Evolutionary conservation across 805 yeast genomes (phyloP).

Genomic region (Priceomyces haplophilus): DNA sequence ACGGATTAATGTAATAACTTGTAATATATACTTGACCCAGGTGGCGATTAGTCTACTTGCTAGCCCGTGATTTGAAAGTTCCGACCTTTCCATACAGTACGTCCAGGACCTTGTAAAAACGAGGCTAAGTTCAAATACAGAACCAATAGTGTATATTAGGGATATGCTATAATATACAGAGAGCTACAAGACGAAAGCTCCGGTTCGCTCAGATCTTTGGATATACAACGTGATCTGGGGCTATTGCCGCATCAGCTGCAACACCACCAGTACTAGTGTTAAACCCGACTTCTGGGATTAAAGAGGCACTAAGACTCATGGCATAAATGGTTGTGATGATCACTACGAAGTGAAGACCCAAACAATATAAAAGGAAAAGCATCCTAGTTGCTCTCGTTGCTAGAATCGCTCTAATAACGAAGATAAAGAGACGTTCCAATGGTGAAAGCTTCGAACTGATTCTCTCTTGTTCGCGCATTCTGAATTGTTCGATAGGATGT

Average conservation of each 20-base stretch:
- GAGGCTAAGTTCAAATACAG: too few species aligned
- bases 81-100: too few species aligned
- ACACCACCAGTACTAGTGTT: constrained; percentile 41
- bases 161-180: too few species aligned
- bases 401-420: constrained; percentile 69
- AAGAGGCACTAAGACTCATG: constrained; percentile 42
- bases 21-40: too few species aligned
- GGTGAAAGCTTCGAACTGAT: constrained; percentile 70
- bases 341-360: constrained; percentile 70
- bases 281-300: constrained; percentile 47
- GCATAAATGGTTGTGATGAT: constrained; percentile 59
- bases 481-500: constrained; percentile 81
- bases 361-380: constrained; percentile 69
- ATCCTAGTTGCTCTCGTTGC: constrained; percentile 71
- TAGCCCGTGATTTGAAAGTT: not conserved
- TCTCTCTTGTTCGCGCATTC: constrained; percentile 73
- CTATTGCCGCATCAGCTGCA: constrained; percentile 3
- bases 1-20: too few species aligned
- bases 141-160: too few species aligned
- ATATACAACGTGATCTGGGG: not conserved
- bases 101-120: too few species aligned
- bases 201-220: not conserved
- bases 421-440: constrained; percentile 71
- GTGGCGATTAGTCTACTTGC: not conserved
- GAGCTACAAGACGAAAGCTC: too few species aligned